Percentiles rank a stretch among this genome's conserved stretches.
Evolutionary conservation across 495 filamentous ascomycete species (phyloP).

Genomic region (Acidiella bohemica): DNA sequence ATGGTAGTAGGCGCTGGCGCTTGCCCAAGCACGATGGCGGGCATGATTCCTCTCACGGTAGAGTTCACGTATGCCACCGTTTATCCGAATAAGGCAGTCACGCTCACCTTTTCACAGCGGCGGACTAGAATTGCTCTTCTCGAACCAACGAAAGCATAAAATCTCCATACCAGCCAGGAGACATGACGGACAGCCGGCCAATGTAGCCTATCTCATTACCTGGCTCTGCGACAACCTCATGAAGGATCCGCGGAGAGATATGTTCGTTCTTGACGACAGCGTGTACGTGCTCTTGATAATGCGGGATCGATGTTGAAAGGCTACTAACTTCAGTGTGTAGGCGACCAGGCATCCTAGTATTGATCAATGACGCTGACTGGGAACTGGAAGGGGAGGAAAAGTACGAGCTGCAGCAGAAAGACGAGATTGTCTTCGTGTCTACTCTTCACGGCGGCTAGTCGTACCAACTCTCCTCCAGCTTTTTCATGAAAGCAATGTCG

Average conservation of each 20-base stretch:
- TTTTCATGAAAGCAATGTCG: too few relatives aligned
- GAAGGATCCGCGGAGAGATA: conserved; percentile 71
- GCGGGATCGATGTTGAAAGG: neutral
- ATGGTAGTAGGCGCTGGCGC: too few relatives aligned
- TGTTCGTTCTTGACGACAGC: conserved; percentile 77
- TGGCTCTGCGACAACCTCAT: conserved; percentile 75
- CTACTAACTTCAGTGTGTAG: conserved; percentile 33
- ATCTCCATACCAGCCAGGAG: conserved; percentile 54
- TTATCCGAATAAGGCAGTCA: conserved; percentile 7
- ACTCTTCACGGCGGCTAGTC: conserved; percentile 93
- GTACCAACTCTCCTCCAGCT: too few relatives aligned
- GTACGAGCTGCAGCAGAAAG: conserved; percentile 66
- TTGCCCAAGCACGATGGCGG: too few relatives aligned
- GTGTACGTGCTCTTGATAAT: conserved; percentile 48
- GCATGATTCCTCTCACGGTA: conserved; percentile 35
- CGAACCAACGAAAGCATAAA: conserved; percentile 57
- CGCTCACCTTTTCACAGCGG: conserved; percentile 42
- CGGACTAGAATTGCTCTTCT: conserved; percentile 90
- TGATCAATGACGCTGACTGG: conserved; percentile 98
- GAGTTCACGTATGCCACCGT: conserved; percentile 54
- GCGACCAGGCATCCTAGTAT: conserved; percentile 87
- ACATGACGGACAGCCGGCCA: conserved; percentile 43
- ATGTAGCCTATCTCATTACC: conserved; percentile 60
- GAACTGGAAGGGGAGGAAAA: conserved; percentile 88
- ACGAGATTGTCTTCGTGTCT: conserved; percentile 91